Evolutionary conservation across 192 early-diverging fungal genomes (phyloP).

Genomic region (Mortierella alpina): DNA sequence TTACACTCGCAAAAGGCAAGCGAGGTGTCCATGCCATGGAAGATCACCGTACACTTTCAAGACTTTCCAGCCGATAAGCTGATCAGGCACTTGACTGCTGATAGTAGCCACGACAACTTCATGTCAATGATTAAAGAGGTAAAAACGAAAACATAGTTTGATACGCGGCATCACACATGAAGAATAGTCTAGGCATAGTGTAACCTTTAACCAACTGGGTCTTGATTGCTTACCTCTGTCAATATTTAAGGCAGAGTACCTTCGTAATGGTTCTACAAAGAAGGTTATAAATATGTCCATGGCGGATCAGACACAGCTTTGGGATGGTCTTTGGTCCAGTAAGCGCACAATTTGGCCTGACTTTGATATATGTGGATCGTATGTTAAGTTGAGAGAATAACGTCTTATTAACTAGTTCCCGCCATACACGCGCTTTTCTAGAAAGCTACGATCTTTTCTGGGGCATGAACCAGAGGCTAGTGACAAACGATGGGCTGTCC

Average conservation of each 20-base stretch:
- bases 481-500: constrained; percentile 50
- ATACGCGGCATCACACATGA: background rate
- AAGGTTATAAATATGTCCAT: constrained; percentile 86
- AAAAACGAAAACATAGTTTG: background rate
- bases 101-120: constrained; percentile 74
- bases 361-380: too few relatives aligned
- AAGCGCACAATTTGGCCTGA: constrained; percentile 2
- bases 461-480: constrained; percentile 68
- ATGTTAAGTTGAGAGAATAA: background rate
- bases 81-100: constrained; percentile 56
- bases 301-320: constrained; percentile 80
- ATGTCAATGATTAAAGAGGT: constrained; percentile 91
- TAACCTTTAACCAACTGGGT: background rate
- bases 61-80: constrained; percentile 75
- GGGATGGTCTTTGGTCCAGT: constrained; percentile 74
- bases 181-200: background rate
- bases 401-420: constrained; percentile 6
- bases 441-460: constrained; percentile 66
- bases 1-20: background rate
- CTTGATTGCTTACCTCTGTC: background rate
- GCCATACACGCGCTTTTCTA: constrained; percentile 13
- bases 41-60: constrained; percentile 73
- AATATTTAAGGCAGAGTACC: constrained; percentile 74
- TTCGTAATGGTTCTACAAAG: constrained; percentile 83
- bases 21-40: constrained; percentile 70